A percentile compares a stretch with the other conserved stretches of the same genome.
Conservation (phyloP, 1,284 basidiomycete genomes). For the Athelia psychrophila region DNA sequence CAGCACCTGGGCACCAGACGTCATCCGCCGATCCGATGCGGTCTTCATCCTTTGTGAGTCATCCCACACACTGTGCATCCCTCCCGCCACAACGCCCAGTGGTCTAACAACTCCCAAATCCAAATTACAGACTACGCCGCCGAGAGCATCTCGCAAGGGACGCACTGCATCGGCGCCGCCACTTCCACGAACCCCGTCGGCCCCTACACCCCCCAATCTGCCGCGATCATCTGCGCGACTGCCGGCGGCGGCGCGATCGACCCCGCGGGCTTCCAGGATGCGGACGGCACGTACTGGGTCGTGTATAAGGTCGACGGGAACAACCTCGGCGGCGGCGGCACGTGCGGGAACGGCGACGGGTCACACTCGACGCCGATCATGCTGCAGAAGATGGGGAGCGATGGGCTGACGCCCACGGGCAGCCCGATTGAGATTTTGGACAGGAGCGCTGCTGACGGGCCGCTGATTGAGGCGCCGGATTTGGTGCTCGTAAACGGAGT, state of each 20-base stretch:
- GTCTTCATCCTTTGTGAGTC: too few relatives aligned
- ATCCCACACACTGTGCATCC: too few relatives aligned
- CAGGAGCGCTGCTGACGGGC: slow-evolving; percentile 14
- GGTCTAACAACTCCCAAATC: too few relatives aligned
- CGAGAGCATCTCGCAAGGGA: too few relatives aligned
- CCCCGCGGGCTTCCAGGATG: slow-evolving; percentile 17
- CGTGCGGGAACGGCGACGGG: slow-evolving; percentile 14
- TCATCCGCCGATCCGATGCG: too few relatives aligned
- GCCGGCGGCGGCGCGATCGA: slow-evolving; percentile 18
- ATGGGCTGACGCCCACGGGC: slow-evolving; percentile 13
- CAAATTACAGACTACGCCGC: too few relatives aligned
- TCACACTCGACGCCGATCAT: slow-evolving; percentile 18
- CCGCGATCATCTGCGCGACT: slow-evolving; percentile 16
- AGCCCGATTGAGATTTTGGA: slow-evolving; percentile 16
- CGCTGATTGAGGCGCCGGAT: slow-evolving; percentile 19
- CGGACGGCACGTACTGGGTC: slow-evolving; percentile 13
- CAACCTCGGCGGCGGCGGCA: slow-evolving; percentile 16
- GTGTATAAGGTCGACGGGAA: slow-evolving; percentile 22
- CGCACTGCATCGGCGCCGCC: slow-evolving; percentile 17
- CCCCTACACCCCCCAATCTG: slow-evolving; percentile 15
- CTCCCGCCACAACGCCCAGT: too few relatives aligned
- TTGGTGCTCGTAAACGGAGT: slow-evolving; percentile 9
- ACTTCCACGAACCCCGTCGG: slow-evolving; percentile 14
- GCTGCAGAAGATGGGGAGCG: slow-evolving; percentile 13
- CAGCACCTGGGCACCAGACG: too few relatives aligned